These are phyloP conservation scores for Anisodus tanguticus DNA, from an alignment of 257 asterid species.

Conservation along the genomic window DNA sequence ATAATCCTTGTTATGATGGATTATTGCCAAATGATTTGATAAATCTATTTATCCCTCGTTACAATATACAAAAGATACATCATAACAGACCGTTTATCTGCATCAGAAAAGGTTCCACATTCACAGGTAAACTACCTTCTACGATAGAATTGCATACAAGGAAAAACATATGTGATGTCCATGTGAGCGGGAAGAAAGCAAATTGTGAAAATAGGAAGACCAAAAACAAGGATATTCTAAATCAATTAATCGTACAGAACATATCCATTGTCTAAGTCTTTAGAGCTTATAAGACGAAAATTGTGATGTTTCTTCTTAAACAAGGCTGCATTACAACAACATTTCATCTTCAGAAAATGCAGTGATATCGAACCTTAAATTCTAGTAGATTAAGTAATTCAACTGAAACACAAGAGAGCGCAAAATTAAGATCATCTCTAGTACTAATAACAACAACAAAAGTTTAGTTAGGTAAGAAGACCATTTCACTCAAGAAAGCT, in stretches of 20 bases:
- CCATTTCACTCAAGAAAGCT: neutral
- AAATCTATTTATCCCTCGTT: neutral
- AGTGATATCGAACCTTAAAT: neutral
- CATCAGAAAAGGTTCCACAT: neutral
- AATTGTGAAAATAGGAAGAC: neutral
- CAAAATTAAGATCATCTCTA: neutral
- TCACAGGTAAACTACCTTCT: neutral
- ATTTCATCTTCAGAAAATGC: neutral
- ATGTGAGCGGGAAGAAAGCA: neutral
- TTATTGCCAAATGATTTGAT: neutral
- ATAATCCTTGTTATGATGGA: neutral
- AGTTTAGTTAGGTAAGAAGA: neutral
- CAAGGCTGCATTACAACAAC: neutral
- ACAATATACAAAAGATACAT: neutral
- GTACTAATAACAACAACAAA: neutral
- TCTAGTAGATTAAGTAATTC: neutral
- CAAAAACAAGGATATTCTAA: neutral
- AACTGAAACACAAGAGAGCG: conserved; percentile 5
- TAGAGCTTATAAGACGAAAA: neutral
- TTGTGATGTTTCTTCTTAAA: neutral
- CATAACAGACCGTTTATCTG: neutral
- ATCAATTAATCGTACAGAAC: neutral
- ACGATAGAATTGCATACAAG: neutral
- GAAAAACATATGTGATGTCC: neutral
- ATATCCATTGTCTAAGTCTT: neutral